Evolutionary conservation across 2,329 filamentous ascomycete genomes (phyloP).

Genomic region (Uncinocarpus reesii): DNA sequence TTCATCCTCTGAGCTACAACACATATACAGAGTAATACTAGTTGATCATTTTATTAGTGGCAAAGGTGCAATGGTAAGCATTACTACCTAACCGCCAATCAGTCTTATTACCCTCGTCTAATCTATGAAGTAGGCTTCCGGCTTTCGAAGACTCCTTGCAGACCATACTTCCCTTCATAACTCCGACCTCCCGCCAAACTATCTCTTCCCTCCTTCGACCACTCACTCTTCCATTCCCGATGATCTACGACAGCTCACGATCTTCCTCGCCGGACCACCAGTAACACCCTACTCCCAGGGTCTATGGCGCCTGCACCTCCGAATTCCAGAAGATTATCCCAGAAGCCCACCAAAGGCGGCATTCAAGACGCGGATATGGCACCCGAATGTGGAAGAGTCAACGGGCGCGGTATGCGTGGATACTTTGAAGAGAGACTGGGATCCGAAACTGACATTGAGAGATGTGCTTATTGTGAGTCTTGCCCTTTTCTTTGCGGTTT

Average conservation of each 20-base stretch:
- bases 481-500: neutral
- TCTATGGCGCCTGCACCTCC: constrained; percentile 50
- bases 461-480: constrained; percentile 45
- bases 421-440: constrained; percentile 55
- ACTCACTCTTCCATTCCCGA: constrained; percentile 32
- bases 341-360: constrained; percentile 44
- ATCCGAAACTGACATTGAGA: constrained; percentile 45
- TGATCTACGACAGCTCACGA: constrained; percentile 48
- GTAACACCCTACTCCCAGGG: constrained; percentile 51
- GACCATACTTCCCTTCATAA: constrained; percentile 50
- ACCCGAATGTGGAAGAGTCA: constrained; percentile 55
- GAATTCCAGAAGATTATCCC: constrained; percentile 49
- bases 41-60: neutral
- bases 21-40: neutral
- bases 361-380: constrained; percentile 53
- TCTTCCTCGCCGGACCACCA: constrained; percentile 49
- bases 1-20: no score
- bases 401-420: constrained; percentile 55
- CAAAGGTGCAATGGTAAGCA: neutral
- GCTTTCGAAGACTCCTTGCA: constrained; percentile 47
- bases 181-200: constrained; percentile 49
- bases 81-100: no score
- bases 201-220: constrained; percentile 44
- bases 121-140: constrained; percentile 22
- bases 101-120: neutral